A percentile compares a stretch with the other conserved stretches of the same genome.
Conservation (phyloP, 73 alveolate species). For the Paramecium tetraurelia region DNA sequence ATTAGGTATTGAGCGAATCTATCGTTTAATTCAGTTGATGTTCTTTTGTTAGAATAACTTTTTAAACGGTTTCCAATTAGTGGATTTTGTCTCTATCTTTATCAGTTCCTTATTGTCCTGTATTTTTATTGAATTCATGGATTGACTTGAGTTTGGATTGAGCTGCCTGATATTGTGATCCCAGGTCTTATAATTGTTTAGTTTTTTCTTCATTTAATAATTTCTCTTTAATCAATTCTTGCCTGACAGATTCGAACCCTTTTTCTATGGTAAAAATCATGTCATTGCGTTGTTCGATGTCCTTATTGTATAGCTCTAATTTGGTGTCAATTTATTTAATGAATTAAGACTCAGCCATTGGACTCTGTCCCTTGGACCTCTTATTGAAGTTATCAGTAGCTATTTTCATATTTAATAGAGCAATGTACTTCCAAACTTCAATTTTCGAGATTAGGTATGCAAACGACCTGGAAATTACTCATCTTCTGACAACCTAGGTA, state of each 20-base stretch:
- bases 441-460: not conserved
- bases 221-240: slow-evolving; percentile 28
- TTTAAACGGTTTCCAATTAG: not conserved
- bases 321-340: not conserved
- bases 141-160: not conserved
- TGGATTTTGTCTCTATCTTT: not conserved
- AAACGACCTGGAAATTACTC: slow-evolving; percentile 32
- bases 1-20: not conserved
- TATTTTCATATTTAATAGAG: not conserved
- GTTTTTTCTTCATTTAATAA: slow-evolving; percentile 10
- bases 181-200: not conserved
- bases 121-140: not conserved
- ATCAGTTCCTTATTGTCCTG: not conserved
- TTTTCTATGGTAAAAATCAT: slow-evolving; percentile 27
- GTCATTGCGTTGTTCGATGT: slow-evolving; percentile 23
- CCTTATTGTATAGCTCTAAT: not conserved
- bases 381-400: not conserved
- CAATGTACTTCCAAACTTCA: not conserved
- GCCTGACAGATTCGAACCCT: slow-evolving; percentile 30
- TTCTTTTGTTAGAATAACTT: not conserved
- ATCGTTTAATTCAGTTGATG: not conserved
- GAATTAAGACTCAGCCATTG: slow-evolving; percentile 20
- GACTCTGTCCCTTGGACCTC: not conserved
- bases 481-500: slow-evolving; percentile 16
- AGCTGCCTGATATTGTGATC: not conserved